These are phyloP conservation scores for Cardamine chenopodiifolia DNA, from an alignment of 345 rosid genomes.

Conservation along the genomic window DNA sequence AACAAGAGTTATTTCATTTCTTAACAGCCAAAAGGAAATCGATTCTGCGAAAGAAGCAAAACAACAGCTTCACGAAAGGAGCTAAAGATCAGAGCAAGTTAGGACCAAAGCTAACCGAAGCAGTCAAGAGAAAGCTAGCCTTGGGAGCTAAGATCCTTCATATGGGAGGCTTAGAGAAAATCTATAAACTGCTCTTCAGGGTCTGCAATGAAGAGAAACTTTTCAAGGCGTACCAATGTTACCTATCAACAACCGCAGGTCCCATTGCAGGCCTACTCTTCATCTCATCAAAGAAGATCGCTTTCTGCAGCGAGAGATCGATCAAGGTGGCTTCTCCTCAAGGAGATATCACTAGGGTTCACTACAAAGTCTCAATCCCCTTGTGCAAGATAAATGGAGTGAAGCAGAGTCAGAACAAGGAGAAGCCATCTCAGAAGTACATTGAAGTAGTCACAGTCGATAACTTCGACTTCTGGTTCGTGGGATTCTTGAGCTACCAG, in stretches of 20 bases:
- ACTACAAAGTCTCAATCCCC: conserved; percentile 68
- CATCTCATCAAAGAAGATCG: conserved; percentile 49
- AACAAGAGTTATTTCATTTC: not conserved
- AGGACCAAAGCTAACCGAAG: conserved; percentile 55
- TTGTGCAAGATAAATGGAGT: conserved; percentile 56
- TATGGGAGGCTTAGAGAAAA: conserved; percentile 48
- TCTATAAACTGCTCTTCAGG: conserved; percentile 50
- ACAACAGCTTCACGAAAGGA: conserved; percentile 44
- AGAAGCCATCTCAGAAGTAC: conserved; percentile 76
- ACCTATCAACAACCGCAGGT: conserved; percentile 61
- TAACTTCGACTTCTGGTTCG: conserved; percentile 84
- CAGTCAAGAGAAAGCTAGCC: conserved; percentile 50
- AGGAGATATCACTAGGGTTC: conserved; percentile 49
- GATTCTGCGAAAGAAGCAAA: conserved; percentile 41
- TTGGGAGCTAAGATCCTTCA: conserved; percentile 51
- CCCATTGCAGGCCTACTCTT: conserved; percentile 64
- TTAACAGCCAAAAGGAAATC: conserved; percentile 32
- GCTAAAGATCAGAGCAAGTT: conserved; percentile 47
- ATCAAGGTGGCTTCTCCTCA: conserved; percentile 49
- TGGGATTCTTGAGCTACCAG: conserved; percentile 77
- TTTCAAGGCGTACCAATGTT: conserved; percentile 58
- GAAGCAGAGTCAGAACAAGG: conserved; percentile 53
- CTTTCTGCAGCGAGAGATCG: conserved; percentile 52
- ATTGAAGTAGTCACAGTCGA: conserved; percentile 68
- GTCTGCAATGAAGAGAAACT: conserved; percentile 53